Evolutionary conservation across 129 eudicot genomes (phyloP), one percentile per base, ranked within the genome.

Genomic region (Scalesia atractyloides): DNA sequence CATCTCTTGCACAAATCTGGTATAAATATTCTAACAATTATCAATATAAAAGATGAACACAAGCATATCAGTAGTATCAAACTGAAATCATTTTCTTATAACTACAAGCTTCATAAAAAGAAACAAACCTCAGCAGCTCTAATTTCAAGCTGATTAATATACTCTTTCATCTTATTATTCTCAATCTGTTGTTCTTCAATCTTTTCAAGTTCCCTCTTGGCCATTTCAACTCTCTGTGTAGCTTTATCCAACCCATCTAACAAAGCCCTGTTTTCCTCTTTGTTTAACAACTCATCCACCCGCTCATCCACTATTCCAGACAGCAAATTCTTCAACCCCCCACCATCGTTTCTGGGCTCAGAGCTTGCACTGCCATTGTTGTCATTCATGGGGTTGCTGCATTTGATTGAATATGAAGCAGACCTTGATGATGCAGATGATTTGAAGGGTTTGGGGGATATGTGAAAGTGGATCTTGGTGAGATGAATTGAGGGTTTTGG

Each of bases 171-270:
- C 57, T 70, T 57, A 68, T 79, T 69, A 5, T 87, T 89, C 72
- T 95, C 91, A 37, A 67, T 50, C 86, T 95, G 94, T 74, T 88
- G 96, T 68, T 79, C 79, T 39, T 95, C 79, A 19, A 95, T 84
- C 68, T 95, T 74, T 13, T 85, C 94, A 54, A 95, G 96, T 82
- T 90, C 91, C 66, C 79, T 78, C 78, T 75, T 90, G 7, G 97
- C 97, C 61, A 80, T 19, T 76, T 95, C 96, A 36, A 95, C 99
- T 74, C 97, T 83, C 69, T 64, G 76, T 4, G 91, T 66, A 12
- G 99, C 97, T 69, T 86, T 70, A 61, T 88, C 95, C 73, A 95
- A 80, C 74, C 92, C 97, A 77, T 90, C 94, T 30, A 95, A 71
- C 86, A 95, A 53, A 67, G 33, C 97, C 80, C 75, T 83, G 63